Evolutionary conservation across 441 rosid species (phyloP), one percentile per base, ranked within the genome.

Genomic region (Brassica hybrid): DNA sequence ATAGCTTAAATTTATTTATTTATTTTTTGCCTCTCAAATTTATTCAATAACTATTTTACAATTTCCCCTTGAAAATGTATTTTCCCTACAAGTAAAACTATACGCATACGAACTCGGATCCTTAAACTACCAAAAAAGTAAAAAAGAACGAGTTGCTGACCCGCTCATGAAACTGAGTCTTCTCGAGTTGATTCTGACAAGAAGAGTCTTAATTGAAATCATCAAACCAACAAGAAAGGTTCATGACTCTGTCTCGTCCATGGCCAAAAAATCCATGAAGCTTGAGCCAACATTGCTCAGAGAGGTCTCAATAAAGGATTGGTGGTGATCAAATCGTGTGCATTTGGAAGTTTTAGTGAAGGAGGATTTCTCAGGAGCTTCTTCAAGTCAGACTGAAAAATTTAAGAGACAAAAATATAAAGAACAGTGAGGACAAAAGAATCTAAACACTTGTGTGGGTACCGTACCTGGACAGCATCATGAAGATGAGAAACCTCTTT

Each of bases 401-500:
- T 65, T 10, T 57, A 13, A n/a, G 43, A 43, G 13, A 30, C 2
- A 34, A 25, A 50, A 18, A 61, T 34, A 45, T 7, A 48, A 58
- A 52, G 38, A 7, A 43, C 48, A 23, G 69, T 21, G 16, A 41
- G 41, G 21, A 38, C 67, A 19, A 61, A 60, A 56, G 6, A 36
- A 67, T 62, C 36, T 76, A 12, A 36, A 36, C 11, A 23, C 11
- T 2, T 48, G 45, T 52, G 68, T 72, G 74, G 50, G 23, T 87
- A 93, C 5, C 14, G 38, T 61, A 61, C 99, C 93, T 92, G 97
- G 68, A 96, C 90, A 72, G 81, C 85, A 80, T 96, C 94, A 38
- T 85, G 94, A 85, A 91, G 99, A 85, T 93, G 98, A 81, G 87
- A 86, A 87, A 90, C 89, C 82, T 96, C 97, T 71, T 89, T 90